A percentile compares a stretch with the other conserved stretches of the same genome.
These are phyloP conservation scores for Cicer arietinum DNA, from an alignment of 306 rosid species.

Conservation along the genomic window DNA sequence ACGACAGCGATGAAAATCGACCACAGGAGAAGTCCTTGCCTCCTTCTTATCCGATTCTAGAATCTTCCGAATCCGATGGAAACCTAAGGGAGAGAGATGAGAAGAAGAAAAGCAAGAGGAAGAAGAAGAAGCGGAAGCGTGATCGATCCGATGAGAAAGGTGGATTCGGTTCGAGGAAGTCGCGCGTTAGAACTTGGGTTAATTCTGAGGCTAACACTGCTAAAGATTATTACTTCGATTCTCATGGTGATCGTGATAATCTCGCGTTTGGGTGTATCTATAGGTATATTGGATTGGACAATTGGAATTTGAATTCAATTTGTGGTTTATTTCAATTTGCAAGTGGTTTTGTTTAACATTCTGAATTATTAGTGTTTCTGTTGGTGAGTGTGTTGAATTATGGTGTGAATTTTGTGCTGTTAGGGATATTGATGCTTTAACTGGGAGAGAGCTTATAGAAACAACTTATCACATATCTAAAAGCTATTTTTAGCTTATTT, in stretches of 20 bases:
- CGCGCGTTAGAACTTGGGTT: constrained; percentile 80
- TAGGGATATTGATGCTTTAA: background rate
- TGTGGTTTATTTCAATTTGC: background rate
- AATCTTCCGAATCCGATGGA: constrained; percentile 70
- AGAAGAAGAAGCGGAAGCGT: constrained; percentile 65
- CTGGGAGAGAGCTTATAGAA: background rate
- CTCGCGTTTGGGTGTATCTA: constrained; percentile 75
- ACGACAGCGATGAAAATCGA: constrained; percentile 32
- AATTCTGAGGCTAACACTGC: constrained; percentile 58
- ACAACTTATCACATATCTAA: background rate
- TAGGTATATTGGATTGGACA: constrained; percentile 52
- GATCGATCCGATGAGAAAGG: constrained; percentile 53
- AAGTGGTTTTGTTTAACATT: background rate
- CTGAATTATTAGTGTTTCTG: constrained; percentile 7
- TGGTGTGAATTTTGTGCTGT: constrained; percentile 11
- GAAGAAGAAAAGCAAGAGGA: constrained; percentile 47
- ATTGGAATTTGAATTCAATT: constrained; percentile 1
- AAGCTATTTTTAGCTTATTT: background rate
- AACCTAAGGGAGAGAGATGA: constrained; percentile 41
- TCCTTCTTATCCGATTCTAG: constrained; percentile 67
- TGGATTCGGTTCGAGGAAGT: constrained; percentile 65
- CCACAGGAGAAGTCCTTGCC: constrained; percentile 35
- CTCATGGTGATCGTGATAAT: constrained; percentile 81
- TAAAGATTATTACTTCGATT: constrained; percentile 81
- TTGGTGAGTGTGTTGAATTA: constrained; percentile 17